Base-by-base conservation (phyloP, 345 rosid genomes). In the Stellera chamaejasme region DNA sequence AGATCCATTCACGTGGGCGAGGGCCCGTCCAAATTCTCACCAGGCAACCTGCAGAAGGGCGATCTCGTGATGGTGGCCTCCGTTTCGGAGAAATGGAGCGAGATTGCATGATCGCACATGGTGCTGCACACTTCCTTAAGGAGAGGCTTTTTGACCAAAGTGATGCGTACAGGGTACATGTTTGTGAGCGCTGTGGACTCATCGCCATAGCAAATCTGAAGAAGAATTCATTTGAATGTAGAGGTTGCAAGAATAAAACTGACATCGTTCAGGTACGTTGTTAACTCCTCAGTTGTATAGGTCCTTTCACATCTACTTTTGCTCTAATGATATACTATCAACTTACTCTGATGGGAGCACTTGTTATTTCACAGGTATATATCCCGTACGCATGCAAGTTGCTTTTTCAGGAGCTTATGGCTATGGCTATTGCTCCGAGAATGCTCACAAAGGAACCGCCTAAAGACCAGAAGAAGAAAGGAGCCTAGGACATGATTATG, bases 361-460 rank as follows among this genome's bases (percentile, higher is more conserved):
- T 32, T 5, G 46, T 58, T 46, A 10, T 47, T 43, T 27, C 52
- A 45, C 81, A 91, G 98, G 98, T 92, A 13, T 77, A 92, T 67
- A 89, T 92, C 58, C 96, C 96, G 2, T 92, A 89, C 47, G 96
- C 99, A 10, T 92, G 99, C 64, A 92, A 93, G 71, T 62, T 93
- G 54, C 89, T 93, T 13, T 93, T 93, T 66, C 99, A 93, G 75
- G 99, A 93, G 79, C 91, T 93, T 27, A 89, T 89, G 99, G 72
- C 99, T 28, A 93, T 93, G 99, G 96, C 99, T n/a, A 93, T 93
- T 61, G 94, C 99, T 2, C 97, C 99, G 0, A 76, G 99, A 63
- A 89, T 93, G 99, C 81, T 89, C 2, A 84, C 91, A 1, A 92
- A 81, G 72, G 86, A 84, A 44, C 56, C 55, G 2, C 27, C 59